Evolutionary conservation across 768 basidiomycete genomes (phyloP), one percentile per base, ranked within the genome.

Genomic region (Boletus pseudo-olivaceus): DNA sequence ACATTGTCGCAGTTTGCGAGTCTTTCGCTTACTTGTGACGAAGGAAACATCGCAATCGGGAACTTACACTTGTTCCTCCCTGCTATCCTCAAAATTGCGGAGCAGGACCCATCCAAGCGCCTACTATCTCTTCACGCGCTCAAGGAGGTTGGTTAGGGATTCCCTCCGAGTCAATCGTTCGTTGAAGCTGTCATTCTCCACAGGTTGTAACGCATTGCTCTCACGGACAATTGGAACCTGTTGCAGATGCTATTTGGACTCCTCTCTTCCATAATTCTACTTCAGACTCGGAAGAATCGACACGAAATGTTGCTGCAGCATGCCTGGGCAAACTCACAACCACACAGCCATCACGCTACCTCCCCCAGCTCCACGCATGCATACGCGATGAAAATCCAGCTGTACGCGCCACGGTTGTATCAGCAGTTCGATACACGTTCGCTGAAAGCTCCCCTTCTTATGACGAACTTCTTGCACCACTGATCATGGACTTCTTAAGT

Each of bases 291-390:
- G 96, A 96, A 57, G 96, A 98, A 72, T 89, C 88, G 8, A 89
- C 92, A 1, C 78, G 95, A 47, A 98, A 97, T 66, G 92, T 98
- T 35, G 93, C 95, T 26, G 94, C 97, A 43, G 95, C 96, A 3
- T 98, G 95, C 67, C 80, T 99, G 17, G 97, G 97, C 33, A 97
- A 98, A 71, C 78, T 99, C 30, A 95, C 94, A 0, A 91, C 90
- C 0, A 90, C 92, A 1, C 89, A 94, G 53, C 94, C 97, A 5
- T 84, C 87, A 0, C 85, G 85, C 61, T 99, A 96, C 69, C 78
- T 98, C 17, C 92, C 93, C 3, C 92, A 97, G 63, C 82, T 99
- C 10, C 94, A 98, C 64, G 90, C 81, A 42, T 85, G 87, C 41
- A 85, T 91, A 64, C 76, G 68, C 30, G 89, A 93, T 60, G 67